A percentile compares a stretch with the other conserved stretches of the same genome.
Evolutionary conservation across 2,329 filamentous ascomycete species (phyloP).

Genomic region (Cladosporium sp.): DNA sequence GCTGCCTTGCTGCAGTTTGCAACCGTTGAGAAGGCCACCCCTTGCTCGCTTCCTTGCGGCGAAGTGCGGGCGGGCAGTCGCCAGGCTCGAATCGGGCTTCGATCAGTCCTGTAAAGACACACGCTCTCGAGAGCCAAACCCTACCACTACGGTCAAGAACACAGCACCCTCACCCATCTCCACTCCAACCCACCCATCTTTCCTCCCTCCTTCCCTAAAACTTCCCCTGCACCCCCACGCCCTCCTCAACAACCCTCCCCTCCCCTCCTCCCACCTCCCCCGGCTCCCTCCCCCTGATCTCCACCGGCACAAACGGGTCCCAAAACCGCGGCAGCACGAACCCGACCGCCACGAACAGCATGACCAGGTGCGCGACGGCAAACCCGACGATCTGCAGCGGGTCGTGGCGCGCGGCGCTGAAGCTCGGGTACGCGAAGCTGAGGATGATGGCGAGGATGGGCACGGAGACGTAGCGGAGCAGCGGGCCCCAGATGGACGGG

Average conservation of each 20-base stretch:
- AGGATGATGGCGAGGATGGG: slow-evolving; percentile 48
- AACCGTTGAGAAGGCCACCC: no score
- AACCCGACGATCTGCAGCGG: slow-evolving; percentile 49
- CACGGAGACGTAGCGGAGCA: slow-evolving; percentile 46
- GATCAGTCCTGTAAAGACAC: no score
- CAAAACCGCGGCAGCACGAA: slow-evolving; percentile 51
- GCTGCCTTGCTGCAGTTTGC: no score
- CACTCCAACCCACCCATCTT: neutral
- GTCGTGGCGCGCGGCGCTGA: slow-evolving; percentile 44
- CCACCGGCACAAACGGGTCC: slow-evolving; percentile 45
- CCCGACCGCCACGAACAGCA: slow-evolving; percentile 44
- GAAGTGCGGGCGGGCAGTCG: no score
- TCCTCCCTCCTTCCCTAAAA: neutral
- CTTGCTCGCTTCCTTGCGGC: no score
- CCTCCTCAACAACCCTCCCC: neutral
- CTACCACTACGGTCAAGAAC: no score
- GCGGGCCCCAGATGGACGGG: slow-evolving; percentile 45
- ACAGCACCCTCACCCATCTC: neutral
- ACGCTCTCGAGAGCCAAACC: no score
- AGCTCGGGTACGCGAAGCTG: slow-evolving; percentile 47
- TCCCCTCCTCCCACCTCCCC: neutral
- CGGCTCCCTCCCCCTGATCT: slow-evolving; percentile 41
- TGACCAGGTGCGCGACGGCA: slow-evolving; percentile 40
- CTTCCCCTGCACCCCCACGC: neutral
- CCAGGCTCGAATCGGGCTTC: no score